Base-by-base conservation (phyloP, 169 alveolate species). In the Eimeria zaria region DNA sequence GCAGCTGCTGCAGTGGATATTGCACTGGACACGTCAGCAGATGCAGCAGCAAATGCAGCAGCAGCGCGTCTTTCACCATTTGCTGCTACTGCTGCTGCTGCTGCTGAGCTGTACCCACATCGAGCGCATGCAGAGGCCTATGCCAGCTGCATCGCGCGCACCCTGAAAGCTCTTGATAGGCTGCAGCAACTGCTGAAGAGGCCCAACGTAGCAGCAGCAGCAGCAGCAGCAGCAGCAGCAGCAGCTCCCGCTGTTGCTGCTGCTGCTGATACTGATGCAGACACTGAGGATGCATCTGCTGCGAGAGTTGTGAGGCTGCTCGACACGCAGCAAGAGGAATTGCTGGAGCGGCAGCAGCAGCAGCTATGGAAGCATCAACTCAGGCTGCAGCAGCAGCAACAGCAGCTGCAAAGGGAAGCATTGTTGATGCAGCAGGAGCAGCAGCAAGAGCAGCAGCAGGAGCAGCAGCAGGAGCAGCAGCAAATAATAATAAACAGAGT, bases 381-480 rank as follows among this genome's bases (percentile, higher is more conserved):
- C 44, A 27, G 30, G 27, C 58, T 9, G 51, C 62, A 76, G 58
- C 51, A 44, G 87, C 81, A 71, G 46, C 81, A 71, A 22, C n/a
- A 76, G 62, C 16, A 44, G 60, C n/a, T 8, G 58, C 36, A 22
- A 24, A 24, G 12, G 87, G 30, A 44, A 62, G 30, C 7, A 62
- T 8, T 41, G 24, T 16, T 1, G 87, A 4, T 36, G 51, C 62
- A 36, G 33, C n/a, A 39, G 58, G 39, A 76, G 30, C 87, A 76
- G 87, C 41, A n/a, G 11, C 81, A 71, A 22, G 18, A 14, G 81
- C 27, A 71, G 18, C 12, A 22, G 27, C 44, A 22, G 46, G 6
- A 71, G 81, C 87, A 76, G 62, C 87, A 76, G 87, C 87, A 76
- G 87, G 62, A 76, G 62, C 87, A 76, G 87, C 87, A 76, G 87